Evolutionary conservation across 1,284 basidiomycete species (phyloP).

Genomic region (Volvariella volvacea): DNA sequence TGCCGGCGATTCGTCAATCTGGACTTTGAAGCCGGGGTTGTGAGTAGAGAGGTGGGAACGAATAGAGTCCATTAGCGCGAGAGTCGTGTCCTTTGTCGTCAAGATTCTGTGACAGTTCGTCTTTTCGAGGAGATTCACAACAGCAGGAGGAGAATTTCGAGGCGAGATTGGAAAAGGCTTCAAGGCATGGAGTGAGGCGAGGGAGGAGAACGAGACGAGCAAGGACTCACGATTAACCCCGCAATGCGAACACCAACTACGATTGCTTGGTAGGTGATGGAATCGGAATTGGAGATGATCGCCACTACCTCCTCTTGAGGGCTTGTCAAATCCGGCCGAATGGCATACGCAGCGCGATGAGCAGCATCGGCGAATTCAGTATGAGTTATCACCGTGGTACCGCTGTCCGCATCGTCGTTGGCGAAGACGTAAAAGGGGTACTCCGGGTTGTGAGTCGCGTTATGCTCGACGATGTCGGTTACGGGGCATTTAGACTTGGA

Average conservation of each 20-base stretch:
- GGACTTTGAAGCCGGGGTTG: slow-evolving; percentile 9
- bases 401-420: slow-evolving; percentile 10
- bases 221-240: slow-evolving; percentile 19
- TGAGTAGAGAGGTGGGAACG: slow-evolving; percentile 1
- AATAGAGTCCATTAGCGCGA: slow-evolving; percentile 19
- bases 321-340: slow-evolving; percentile 15
- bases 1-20: slow-evolving; percentile 22
- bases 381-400: slow-evolving; percentile 14
- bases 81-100: slow-evolving; percentile 19
- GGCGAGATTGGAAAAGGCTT: slow-evolving; percentile 29
- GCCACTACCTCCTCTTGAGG: slow-evolving; percentile 23
- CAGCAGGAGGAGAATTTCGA: slow-evolving; percentile 23
- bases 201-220: not conserved
- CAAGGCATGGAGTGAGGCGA: not conserved
- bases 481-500: too few relatives aligned
- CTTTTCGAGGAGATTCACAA: slow-evolving; percentile 22
- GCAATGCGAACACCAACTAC: slow-evolving; percentile 20
- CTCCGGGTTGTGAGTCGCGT: slow-evolving; percentile 19
- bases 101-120: slow-evolving; percentile 23
- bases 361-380: slow-evolving; percentile 25
- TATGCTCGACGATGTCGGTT: slow-evolving; percentile 20
- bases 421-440: slow-evolving; percentile 16
- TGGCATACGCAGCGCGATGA: slow-evolving; percentile 16
- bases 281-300: slow-evolving; percentile 25
- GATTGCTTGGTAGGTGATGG: slow-evolving; percentile 24